phyloP scores from a whole-genome alignment of 495 filamentous ascomycete genomes.

The Friedmanniomyces endolithicus region DNA sequence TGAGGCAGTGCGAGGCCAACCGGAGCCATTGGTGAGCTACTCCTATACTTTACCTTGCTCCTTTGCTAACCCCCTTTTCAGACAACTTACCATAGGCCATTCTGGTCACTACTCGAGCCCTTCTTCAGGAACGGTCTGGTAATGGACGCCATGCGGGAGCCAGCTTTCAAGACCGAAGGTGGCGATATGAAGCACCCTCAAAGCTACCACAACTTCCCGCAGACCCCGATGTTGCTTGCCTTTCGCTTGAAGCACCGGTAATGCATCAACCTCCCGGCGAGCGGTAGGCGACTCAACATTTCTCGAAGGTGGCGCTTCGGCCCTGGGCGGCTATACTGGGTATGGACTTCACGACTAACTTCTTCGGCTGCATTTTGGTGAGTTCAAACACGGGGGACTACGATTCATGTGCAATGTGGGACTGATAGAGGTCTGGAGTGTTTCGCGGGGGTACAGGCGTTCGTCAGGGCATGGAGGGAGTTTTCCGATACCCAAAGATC shows the following conservation, averaged over 20 bases:
- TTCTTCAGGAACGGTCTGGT: constrained; percentile 7
- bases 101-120: constrained; percentile 1
- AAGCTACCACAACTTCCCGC: constrained; percentile 16
- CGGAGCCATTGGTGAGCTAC: not conserved
- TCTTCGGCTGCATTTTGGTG: too few relatives aligned
- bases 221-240: constrained; percentile 12
- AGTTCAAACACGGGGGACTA: too few relatives aligned
- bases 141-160: constrained; percentile 8
- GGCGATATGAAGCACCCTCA: constrained; percentile 4
- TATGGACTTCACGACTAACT: too few relatives aligned
- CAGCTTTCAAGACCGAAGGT: constrained; percentile 6
- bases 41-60: not conserved
- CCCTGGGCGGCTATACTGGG: too few relatives aligned
- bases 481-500: too few relatives aligned
- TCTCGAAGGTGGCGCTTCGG: too few relatives aligned
- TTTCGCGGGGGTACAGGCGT: too few relatives aligned
- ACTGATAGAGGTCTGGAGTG: too few relatives aligned
- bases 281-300: too few relatives aligned
- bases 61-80: not conserved
- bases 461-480: too few relatives aligned
- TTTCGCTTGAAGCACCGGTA: constrained; percentile 6
- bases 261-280: not conserved
- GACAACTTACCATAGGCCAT: constrained; percentile 9
- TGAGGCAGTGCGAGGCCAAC: constrained; percentile 8
- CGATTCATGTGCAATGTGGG: too few relatives aligned